Conservation (phyloP, 1,284 basidiomycete genomes). For the Microbotryomycetes sp. region DNA sequence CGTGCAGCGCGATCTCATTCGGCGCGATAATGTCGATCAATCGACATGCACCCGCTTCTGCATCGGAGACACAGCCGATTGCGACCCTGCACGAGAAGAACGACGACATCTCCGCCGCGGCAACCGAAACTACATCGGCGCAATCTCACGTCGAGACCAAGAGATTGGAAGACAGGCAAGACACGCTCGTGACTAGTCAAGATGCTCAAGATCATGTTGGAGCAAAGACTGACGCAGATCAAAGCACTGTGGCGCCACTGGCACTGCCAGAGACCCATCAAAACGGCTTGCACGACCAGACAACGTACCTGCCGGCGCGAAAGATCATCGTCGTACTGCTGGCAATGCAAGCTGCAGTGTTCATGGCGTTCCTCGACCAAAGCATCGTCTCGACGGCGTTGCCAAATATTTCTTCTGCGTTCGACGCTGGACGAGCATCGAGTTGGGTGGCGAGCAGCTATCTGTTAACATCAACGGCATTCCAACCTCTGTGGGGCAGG, state of each 20-base stretch:
- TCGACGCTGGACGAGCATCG: constrained; percentile 58
- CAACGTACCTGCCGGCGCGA: constrained; percentile 62
- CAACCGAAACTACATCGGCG: background rate
- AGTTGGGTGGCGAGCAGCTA: constrained; percentile 66
- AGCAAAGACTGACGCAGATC: no score
- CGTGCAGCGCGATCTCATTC: no score
- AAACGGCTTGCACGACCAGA: constrained; percentile 58
- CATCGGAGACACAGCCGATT: no score
- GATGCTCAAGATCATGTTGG: background rate
- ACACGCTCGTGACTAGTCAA: background rate
- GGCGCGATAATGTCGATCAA: no score
- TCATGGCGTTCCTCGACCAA: constrained; percentile 53
- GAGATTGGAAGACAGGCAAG: background rate
- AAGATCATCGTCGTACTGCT: constrained; percentile 54
- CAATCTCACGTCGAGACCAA: background rate
- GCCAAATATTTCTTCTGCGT: constrained; percentile 53
- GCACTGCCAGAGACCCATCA: constrained; percentile 3
- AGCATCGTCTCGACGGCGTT: constrained; percentile 64
- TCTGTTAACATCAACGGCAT: constrained; percentile 58
- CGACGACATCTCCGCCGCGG: background rate
- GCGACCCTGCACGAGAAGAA: no score
- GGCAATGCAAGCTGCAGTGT: constrained; percentile 42
- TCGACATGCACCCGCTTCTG: no score
- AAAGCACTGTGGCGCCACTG: background rate
- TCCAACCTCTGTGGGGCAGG: constrained; percentile 60